Evolutionary conservation across 2,329 filamentous ascomycete genomes (phyloP), one percentile per base, ranked within the genome.

Genomic region (Emergomyces orientalis): DNA sequence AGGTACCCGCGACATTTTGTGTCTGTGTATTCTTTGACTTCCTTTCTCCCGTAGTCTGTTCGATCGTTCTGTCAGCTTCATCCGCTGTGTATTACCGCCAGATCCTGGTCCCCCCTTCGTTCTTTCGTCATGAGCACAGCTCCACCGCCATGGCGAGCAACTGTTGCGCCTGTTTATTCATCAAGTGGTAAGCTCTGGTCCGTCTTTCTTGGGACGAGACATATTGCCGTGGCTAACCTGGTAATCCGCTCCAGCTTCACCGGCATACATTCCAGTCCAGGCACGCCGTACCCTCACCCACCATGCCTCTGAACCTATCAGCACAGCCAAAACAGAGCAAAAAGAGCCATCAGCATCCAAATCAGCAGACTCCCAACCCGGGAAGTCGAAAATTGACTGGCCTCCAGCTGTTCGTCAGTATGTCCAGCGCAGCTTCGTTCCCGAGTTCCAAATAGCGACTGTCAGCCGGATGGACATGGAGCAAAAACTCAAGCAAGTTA

Each of bases 381-480:
- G 77, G 65, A 80, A 82, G 74, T 77, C 78, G 81, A 72, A 90
- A 88, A 78, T 86, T 70, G 85, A 88, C 69, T 97, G 91, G 88
- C 87, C 91, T 39, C 80, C 84, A 52, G 84, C 88, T n/a, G 90
- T 97, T 64, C 89, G 91, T 69, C 81, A 83, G 67, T 97, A 97
- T 77, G 93, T 97, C 39, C 88, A 91, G 71, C 87, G 91, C 71
- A 92, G 91, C 32, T 97, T 97, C 73, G 86, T 89, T 59, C 84
- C 86, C 32, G 84, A 86, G 63, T 89, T 91, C 72, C 79, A 86
- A 67, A 82, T 89, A 65, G 71, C 82, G 5, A 82, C 83, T 47
- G 84, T 92, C 55, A 75, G 79, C 59, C 83, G 84, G 61, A 71
- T 81, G 61, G 91, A 96, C 63, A 88, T 97, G 81, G 89, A 96